Evolutionary conservation across 2,329 filamentous ascomycete species (phyloP), one percentile per base, ranked within the genome.

Genomic region (Tolypocladium tropicale): DNA sequence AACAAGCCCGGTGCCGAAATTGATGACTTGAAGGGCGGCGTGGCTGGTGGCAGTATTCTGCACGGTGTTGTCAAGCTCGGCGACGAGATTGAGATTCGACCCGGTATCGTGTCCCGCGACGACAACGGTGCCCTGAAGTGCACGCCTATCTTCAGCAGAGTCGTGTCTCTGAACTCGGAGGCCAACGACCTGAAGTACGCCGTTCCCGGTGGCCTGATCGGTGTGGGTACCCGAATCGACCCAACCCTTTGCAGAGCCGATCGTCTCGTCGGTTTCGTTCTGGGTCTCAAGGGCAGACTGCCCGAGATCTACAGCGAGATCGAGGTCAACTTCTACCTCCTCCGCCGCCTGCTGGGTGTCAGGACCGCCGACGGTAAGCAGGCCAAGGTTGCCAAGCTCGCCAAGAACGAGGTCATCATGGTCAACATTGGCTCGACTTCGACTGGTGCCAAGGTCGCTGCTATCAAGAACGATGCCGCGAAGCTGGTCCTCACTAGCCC

Each of bases 1-100:
- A 99, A 99, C 85, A 99, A 99, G 83, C 94, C 94, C 46, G 94
- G 94, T 82, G 92, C 94, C 46, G 94, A 96, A 76, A 97, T 99
- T 62, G 93, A 97, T 59, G 94, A 99, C 66, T 81, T 99, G 60
- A 96, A 97, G 83, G 94, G 94, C 70, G 94, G 94, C 83, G 94
- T 99, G 72, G 94, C 94, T 65, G 94, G 94, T 85, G 94, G 94
- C 63, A 91, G 85, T 74, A 97, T 99, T 70, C 78, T 99, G 64
- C 95, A 93, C 70, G 94, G 94, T 81, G 91, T 99, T 57, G 78
- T 99, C 67, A 97, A 97, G 81, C 81, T 97, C 60, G 91, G 91
- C 61, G 94, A 99, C 68, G 94, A 99, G 78, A 95, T 99, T 64
- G 94, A 99, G 75, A 99, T 99, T 69, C 84, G 94, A 64, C 94